Evolutionary conservation across 805 yeast species (phyloP), one percentile per base, ranked within the genome.

Genomic region (Saturnispora ahearnii): DNA sequence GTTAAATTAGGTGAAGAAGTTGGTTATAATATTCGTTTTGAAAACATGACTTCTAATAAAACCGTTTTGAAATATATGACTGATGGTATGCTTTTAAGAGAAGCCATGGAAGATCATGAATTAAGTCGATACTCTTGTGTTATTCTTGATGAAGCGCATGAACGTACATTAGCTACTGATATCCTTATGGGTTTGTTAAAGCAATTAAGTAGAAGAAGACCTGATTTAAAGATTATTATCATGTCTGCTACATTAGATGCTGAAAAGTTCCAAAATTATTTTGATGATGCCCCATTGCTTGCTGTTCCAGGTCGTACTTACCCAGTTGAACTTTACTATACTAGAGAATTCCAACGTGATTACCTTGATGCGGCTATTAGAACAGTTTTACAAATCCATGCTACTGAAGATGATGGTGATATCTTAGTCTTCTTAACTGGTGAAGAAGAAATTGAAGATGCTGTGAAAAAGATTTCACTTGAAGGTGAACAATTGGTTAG

Each of bases 241-340:
- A 91, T 91, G 98, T 90, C 98, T 46, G 99, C 99, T 28, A 93
- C 99, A 0, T 73, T 93, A 51, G 95, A 93, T 65, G 98, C 98
- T 1, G 90, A 81, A 60, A 77, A 78, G 58, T 93, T 93, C 62
- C 79, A 95, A 42, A 65, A 73, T 21, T 93, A 90, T 64, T 91
- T 93, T 72, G 78, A 82, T 63, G 81, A 84, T 61, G 97, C 98
- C 4, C 99, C 99, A 38, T 71, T 93, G 56, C 76, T 91, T 54
- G 96, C 97, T 0, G 98, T 91, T 44, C 97, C 98, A 2, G 99
- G 99, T 62, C 81, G 99, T 76, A 93, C 99, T 2, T 93, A 81
- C 63, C 98, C 98, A 0, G 99, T 91, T 44, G 99, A 93, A 66
- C 84, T 91, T 50, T 91, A 88, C 68, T 91, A 93, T 66, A 93